Percentiles rank a stretch among this genome's conserved stretches.
Evolutionary conservation across 139 green algal species (phyloP).

Genomic region (Coelastrella sp.): DNA sequence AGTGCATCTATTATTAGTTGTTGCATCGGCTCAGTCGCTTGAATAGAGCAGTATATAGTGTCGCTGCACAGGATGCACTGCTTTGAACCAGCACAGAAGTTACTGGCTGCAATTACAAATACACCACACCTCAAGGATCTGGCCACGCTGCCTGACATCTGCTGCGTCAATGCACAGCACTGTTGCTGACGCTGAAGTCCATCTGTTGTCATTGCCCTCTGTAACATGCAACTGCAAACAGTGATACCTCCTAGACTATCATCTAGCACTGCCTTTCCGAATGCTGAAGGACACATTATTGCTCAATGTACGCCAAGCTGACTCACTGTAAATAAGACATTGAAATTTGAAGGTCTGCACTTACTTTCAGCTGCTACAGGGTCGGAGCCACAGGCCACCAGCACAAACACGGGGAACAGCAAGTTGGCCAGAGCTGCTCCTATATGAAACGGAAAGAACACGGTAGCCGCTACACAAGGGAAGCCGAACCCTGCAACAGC

Average conservation of each 20-base stretch:
- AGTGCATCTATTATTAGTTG: too few relatives aligned
- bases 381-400: conserved; percentile 72
- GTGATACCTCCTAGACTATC: neutral
- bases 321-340: neutral
- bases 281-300: neutral
- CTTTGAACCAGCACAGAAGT: neutral
- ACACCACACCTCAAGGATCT: neutral
- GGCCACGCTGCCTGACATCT: neutral
- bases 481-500: conserved; percentile 69
- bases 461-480: conserved; percentile 62
- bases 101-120: neutral
- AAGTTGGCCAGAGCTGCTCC: conserved; percentile 72
- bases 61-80: too few relatives aligned
- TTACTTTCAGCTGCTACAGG: conserved; percentile 36
- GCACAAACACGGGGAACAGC: conserved; percentile 78
- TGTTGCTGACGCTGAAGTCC: neutral
- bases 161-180: neutral
- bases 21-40: too few relatives aligned
- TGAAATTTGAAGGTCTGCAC: neutral
- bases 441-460: conserved; percentile 69
- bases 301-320: neutral
- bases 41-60: too few relatives aligned
- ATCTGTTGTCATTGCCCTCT: too few relatives aligned
- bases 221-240: too few relatives aligned
- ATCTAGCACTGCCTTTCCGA: neutral